Base-by-base conservation (phyloP, 306 rosid genomes). In the Myrica gale region DNA sequence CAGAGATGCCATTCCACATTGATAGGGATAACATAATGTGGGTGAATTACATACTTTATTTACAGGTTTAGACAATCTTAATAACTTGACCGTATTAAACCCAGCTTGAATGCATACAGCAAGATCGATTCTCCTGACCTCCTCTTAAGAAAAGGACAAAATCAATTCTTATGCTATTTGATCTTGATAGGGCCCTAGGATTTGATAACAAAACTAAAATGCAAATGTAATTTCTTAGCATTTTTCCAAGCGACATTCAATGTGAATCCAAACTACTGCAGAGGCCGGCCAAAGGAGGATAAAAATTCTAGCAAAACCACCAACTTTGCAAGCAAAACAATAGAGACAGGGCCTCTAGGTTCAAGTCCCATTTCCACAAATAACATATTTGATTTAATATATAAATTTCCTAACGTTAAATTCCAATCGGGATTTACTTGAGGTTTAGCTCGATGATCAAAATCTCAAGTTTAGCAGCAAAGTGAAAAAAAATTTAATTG, bases 391-490 rank as follows among this genome's bases (percentile, higher is more conserved):
- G 63, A 15, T 21, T 23, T 11, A 57, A 57, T 2, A 23, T 16
- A 9, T 8, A 57, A 57, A 20, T 2, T 23, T 9, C 65, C 32
- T 26, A 26, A 26, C 32, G 32, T 26, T 10, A 21, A 57, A 57
- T 3, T 20, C 37, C 21, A 17, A 57, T 57, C 41, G 41, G 69
- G 47, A 19, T 62, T 71, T 61, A 48, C 50, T 47, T 43, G 66
- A 23, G 26, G 46, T 11, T 71, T 9, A 50, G 44, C 9, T 57
- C 70, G 26, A 56, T 11, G 7, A 58, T 58, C 72, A 39, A 12
- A 56, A 15, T 70, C 50, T 50, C 13, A 47, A 77, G 76, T 32
- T n/a, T 9, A 73, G 17, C 8, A 42, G 61, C 0, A 68, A 72
- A 60, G 69, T 54, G 44, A 16, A 42, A 50, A 50, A 61, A 23